phyloP scores from a whole-genome alignment of 176 grass and related monocot genomes.

The Zea mays region DNA sequence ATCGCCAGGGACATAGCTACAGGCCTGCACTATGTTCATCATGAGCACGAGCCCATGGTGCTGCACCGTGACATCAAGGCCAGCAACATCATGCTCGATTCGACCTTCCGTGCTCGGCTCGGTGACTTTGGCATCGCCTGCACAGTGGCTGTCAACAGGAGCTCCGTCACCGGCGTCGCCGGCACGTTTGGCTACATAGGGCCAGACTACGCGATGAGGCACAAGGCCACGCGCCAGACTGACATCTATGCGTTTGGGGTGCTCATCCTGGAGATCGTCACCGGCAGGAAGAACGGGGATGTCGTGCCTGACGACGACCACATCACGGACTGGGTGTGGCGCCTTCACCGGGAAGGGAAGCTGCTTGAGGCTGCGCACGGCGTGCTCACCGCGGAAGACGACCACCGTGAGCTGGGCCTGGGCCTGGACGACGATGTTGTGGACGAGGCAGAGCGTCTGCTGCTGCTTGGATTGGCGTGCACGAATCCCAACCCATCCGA shows the following conservation, averaged over 20 bases:
- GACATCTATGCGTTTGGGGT: slow-evolving; percentile 21
- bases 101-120: not conserved
- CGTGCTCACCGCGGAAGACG: not conserved
- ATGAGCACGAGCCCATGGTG: slow-evolving; percentile 12
- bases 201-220: not conserved
- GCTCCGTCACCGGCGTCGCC: not conserved
- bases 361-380: not conserved
- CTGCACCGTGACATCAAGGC: not conserved
- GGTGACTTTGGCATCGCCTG: slow-evolving; percentile 1
- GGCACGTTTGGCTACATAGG: not conserved
- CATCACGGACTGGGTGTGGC: not conserved
- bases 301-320: not conserved
- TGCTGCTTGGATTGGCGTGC: slow-evolving; percentile 17
- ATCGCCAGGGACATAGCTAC: not conserved
- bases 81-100: slow-evolving; percentile 11
- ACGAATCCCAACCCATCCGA: not conserved
- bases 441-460: not conserved
- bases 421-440: no score
- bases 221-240: not conserved
- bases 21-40: not conserved
- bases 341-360: not conserved
- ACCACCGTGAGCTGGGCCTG: no score
- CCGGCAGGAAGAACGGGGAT: not conserved
- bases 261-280: slow-evolving; percentile 1
- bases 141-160: not conserved